Percentiles rank a stretch among this genome's conserved stretches.
phyloP scores from a whole-genome alignment of 441 rosid species.

The Breynia disticha region DNA sequence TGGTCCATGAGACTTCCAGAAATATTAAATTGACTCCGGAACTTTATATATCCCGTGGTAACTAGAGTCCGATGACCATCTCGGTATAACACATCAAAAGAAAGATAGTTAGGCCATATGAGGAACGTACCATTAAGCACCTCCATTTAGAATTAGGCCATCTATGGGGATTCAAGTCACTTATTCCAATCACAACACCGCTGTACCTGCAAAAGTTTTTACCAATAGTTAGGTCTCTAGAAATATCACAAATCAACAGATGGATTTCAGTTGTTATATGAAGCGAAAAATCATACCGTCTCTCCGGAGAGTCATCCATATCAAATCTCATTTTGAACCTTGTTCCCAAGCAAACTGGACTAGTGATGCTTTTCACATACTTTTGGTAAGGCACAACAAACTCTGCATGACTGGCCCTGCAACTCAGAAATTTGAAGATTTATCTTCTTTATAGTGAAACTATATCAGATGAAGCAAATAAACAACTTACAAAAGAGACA shows the following conservation, averaged over 20 bases:
- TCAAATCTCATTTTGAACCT: slow-evolving; percentile 79
- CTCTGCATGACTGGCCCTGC: slow-evolving; percentile 79
- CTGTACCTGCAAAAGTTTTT: slow-evolving; percentile 41
- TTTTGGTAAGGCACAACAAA: slow-evolving; percentile 70
- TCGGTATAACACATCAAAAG: too few relatives aligned
- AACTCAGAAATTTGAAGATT: slow-evolving; percentile 19
- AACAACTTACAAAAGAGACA: neutral
- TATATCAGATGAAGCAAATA: neutral
- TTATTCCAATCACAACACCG: slow-evolving; percentile 64
- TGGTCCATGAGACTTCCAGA: neutral
- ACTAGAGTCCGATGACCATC: neutral
- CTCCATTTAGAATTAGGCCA: slow-evolving; percentile 98
- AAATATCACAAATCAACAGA: slow-evolving; percentile 4
- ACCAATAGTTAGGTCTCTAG: slow-evolving; percentile 5
- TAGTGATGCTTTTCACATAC: slow-evolving; percentile 54
- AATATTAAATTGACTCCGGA: neutral
- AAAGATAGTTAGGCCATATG: neutral
- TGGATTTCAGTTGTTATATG: slow-evolving; percentile 1
- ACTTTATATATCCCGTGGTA: neutral
- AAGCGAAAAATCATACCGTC: slow-evolving; percentile 37
- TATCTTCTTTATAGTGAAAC: slow-evolving; percentile 2
- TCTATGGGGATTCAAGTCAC: slow-evolving; percentile 68
- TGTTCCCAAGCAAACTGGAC: slow-evolving; percentile 48
- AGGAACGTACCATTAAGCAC: slow-evolving; percentile 57
- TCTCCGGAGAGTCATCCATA: slow-evolving; percentile 77